Conservation (phyloP, 371 early-diverging fungal genomes). For the Saksenaea oblongispora region DNA sequence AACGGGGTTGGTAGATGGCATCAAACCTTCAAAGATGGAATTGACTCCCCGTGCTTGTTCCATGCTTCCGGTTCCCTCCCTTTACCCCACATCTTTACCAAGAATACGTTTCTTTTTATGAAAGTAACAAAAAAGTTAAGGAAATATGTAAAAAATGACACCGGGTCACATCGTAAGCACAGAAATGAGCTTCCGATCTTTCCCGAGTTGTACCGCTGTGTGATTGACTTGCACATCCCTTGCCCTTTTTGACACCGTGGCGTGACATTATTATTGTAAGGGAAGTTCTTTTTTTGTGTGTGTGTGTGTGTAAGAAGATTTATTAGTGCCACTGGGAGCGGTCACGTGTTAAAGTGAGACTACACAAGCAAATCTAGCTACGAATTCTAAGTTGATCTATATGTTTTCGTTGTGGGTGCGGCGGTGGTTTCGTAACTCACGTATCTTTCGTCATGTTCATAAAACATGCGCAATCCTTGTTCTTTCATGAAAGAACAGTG, state of each 20-base stretch:
- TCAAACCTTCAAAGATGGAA: background rate
- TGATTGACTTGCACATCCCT: background rate
- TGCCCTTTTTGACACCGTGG: background rate
- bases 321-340: no score
- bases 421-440: no score
- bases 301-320: no score
- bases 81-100: background rate
- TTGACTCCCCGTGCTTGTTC: background rate
- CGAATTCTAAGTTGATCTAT: no score
- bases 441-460: no score
- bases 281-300: background rate
- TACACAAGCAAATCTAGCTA: no score
- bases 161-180: conserved; percentile 1
- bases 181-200: background rate
- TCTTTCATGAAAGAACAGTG: no score
- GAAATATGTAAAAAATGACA: background rate
- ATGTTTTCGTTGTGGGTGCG: no score
- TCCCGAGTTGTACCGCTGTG: background rate
- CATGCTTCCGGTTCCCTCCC: background rate
- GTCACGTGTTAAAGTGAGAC: no score
- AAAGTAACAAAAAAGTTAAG: background rate
- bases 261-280: background rate
- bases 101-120: no score
- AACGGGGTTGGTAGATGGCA: conserved; percentile 1
- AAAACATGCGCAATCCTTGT: no score